Evolutionary conservation across 345 rosid species (phyloP).

Genomic region (Lumnitzera racemosa): DNA sequence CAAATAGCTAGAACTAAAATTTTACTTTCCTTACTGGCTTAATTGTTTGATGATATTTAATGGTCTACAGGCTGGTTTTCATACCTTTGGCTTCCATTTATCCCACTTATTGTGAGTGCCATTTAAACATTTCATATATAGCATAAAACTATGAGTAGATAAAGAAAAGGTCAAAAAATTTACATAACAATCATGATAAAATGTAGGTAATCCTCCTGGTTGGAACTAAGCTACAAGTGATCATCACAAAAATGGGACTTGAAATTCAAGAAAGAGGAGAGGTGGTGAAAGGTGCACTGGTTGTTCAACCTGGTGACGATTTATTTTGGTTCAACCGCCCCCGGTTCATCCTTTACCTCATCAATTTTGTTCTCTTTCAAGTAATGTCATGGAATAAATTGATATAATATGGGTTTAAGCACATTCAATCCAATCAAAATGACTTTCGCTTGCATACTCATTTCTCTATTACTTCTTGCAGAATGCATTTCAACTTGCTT

Average conservation of each 20-base stretch:
- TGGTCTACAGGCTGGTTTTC: constrained; percentile 56
- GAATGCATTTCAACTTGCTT: constrained; percentile 91
- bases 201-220: constrained; percentile 62
- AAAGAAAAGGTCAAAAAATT: not conserved
- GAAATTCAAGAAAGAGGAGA: constrained; percentile 64
- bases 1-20: no score
- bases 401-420: no score
- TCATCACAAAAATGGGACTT: constrained; percentile 76
- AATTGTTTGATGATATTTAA: no score
- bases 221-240: constrained; percentile 88
- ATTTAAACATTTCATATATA: no score
- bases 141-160: no score
- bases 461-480: constrained; percentile 13
- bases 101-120: constrained; percentile 70
- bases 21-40: no score
- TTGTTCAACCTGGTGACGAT: constrained; percentile 75
- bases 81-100: constrained; percentile 72
- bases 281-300: constrained; percentile 68
- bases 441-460: not conserved
- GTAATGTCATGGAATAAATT: constrained; percentile 18
- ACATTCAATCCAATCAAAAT: no score
- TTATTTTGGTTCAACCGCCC: constrained; percentile 93
- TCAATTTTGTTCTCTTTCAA: constrained; percentile 86
- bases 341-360: constrained; percentile 63
- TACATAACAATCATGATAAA: not conserved